Base-by-base conservation (phyloP, 2,329 filamentous ascomycete species). In the Zymoseptoria brevis region DNA sequence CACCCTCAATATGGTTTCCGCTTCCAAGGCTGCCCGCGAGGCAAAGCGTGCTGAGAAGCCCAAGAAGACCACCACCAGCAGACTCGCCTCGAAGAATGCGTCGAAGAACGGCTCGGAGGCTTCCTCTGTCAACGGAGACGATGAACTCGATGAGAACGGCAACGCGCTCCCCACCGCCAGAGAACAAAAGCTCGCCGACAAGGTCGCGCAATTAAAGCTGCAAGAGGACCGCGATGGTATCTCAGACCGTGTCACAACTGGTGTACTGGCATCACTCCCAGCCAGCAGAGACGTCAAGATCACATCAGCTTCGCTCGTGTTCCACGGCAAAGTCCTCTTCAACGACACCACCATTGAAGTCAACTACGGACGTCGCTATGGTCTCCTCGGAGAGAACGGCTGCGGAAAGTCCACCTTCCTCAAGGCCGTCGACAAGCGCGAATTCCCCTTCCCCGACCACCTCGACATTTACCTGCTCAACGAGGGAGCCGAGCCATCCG, bases 401-500 rank as follows among this genome's bases (percentile, higher is more conserved):
- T 99, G 94, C 77, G 94, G 94, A 76, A 99, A 99, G 83, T 95
- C 89, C 66, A 99, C 94, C n/a, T 79, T 99, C 35, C 84, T 99
- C 74, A 97, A 96, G 81, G 85, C 94, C 67, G 96, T 99, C 74
- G 87, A 88, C 69, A 87, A 86, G 72, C 89, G 94, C 79, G 95
- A 99, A 77, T 99, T 86, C 75, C 95, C 94, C 64, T 89, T 99
- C 73, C 95, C 94, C 62, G 89, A 96, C 26, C 92, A 96, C 76
- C 83, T 99, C 75, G 95, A 99, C 77, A 95, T 99, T 77, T 99
- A 99, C 80, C 86, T 99, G 52, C 82, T 99, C 68, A 99, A 99
- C 79, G 90, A 97, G 78, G 94, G 94, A 79, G 94, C 94, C 53
- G 91, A 92, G 62, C 88, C 90, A 56, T 89, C 83, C 60, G 90